Evolutionary conservation across 2,329 filamentous ascomycete species (phyloP).

Genomic region (Cladosporium phlei): DNA sequence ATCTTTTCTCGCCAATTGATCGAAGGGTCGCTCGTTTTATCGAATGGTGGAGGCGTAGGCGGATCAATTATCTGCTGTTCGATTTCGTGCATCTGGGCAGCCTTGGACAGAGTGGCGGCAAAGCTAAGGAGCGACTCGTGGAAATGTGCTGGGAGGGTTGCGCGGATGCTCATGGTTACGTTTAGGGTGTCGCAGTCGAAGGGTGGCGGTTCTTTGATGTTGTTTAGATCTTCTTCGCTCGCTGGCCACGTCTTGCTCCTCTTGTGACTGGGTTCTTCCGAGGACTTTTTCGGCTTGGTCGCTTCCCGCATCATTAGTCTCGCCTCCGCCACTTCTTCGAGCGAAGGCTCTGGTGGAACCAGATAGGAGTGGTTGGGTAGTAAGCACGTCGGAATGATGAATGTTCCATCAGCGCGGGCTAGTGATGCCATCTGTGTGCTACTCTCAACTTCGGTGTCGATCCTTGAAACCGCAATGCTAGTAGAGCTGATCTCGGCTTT

Average conservation of each 20-base stretch:
- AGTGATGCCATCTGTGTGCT: background rate
- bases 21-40: background rate
- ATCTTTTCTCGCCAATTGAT: background rate
- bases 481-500: background rate
- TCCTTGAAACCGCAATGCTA: background rate
- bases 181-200: conserved; percentile 42
- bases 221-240: background rate
- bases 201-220: conserved; percentile 32
- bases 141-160: conserved; percentile 46
- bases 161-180: conserved; percentile 45
- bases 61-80: background rate
- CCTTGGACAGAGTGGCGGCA: conserved; percentile 51
- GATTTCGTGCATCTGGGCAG: conserved; percentile 42
- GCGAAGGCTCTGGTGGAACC: conserved; percentile 40
- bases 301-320: background rate
- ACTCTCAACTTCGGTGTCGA: background rate
- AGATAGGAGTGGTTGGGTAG: conserved; percentile 54
- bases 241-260: background rate
- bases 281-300: background rate
- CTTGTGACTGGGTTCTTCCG: background rate
- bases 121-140: conserved; percentile 52
- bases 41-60: background rate
- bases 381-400: conserved; percentile 47
- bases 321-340: conserved; percentile 21
- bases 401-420: conserved; percentile 39